Conservation (phyloP, 2,329 filamentous ascomycete species). For the Exophiala phaeomuriformis region DNA sequence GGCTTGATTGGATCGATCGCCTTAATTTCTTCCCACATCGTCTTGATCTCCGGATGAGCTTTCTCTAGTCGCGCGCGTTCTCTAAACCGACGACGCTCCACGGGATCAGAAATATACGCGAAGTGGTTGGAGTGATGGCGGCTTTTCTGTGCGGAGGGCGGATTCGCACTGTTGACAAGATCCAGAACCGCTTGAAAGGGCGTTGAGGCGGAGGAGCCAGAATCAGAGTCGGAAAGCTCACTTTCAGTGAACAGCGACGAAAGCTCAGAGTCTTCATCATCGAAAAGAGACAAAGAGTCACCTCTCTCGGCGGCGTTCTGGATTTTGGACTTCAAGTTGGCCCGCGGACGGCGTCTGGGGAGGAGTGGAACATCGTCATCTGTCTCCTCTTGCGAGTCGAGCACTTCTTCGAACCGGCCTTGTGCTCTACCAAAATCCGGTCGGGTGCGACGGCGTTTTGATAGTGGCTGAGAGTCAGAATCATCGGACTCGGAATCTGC, state of each 20-base stretch:
- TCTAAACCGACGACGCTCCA: conserved; percentile 31
- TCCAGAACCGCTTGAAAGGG: conserved; percentile 6
- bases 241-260: conserved; percentile 8
- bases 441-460: conserved; percentile 11
- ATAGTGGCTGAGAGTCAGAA: conserved; percentile 10
- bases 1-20: conserved; percentile 59
- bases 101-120: conserved; percentile 2
- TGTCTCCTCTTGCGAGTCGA: conserved; percentile 7
- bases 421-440: neutral
- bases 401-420: neutral
- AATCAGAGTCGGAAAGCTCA: conserved; percentile 11
- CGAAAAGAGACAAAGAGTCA: neutral
- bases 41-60: conserved; percentile 68
- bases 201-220: neutral
- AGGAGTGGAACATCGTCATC: conserved; percentile 19
- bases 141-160: neutral
- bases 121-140: neutral
- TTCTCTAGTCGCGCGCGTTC: conserved; percentile 63
- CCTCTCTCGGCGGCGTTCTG: neutral
- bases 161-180: neutral
- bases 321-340: neutral
- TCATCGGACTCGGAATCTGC: conserved; percentile 19
- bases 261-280: conserved; percentile 10
- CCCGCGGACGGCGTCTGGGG: conserved; percentile 2
- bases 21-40: conserved; percentile 77